Evolutionary conservation across 2,329 filamentous ascomycete genomes (phyloP), one percentile per base, ranked within the genome.

Genomic region (Pseudogymnoascus sp.): DNA sequence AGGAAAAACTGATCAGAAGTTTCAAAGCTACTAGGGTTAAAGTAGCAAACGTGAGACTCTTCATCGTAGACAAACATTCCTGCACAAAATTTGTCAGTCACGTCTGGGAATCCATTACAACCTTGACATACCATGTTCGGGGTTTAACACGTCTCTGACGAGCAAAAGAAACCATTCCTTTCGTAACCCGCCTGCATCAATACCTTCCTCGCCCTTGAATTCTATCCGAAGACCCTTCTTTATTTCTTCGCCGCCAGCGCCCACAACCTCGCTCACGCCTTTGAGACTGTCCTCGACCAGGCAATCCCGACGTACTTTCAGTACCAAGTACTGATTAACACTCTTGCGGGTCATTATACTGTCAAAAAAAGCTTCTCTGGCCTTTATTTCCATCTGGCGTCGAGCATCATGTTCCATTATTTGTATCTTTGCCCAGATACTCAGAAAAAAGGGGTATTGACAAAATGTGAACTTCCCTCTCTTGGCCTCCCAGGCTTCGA

Each of bases 151-250:
- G 72, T 97, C 93, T 68, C 92, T 83, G 60, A 95, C 87, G 21
- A 97, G 82, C 64, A 96, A 82, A 61, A 96, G 77, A 72, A 97
- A 97, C 93, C 93, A 97, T 76, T 97, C 93, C 74, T 97, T 97
- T 64, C 91, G 86, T 63, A 96, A 79, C 0, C 93, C 93, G 39
- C 93, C 93, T 4, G 89, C 91, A 77, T 97, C 93, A 61, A 96
- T 86, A 4, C 93, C 93, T 75, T 97, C 93, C 76, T 97, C 93
- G 34, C 91, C 92, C 34, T 83, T 81, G 69, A 97, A 97, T 65
- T 89, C 86, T 65, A 97, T 95, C 16, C 89, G 86, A 29, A 97
- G 78, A 0, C 89, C 90, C 74, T 96, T 97, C 75, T 96, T 96
- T 73, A 96, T 87, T 67, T 96, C 92, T 69, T 93, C 90, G 62